phyloP scores from a whole-genome alignment of 306 rosid species.

The Inga leiocalycina region DNA sequence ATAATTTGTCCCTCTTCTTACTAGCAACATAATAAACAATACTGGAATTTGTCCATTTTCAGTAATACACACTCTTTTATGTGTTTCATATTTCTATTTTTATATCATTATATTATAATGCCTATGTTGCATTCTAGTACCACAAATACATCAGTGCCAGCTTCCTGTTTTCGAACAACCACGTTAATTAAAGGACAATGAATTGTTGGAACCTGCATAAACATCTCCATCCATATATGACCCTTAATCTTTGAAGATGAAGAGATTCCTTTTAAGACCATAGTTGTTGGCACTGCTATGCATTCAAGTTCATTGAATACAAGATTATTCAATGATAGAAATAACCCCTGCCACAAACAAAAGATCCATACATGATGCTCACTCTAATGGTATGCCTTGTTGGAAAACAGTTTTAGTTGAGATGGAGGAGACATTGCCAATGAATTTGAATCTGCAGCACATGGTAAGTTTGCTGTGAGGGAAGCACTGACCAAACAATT shows the following conservation, averaged over 20 bases:
- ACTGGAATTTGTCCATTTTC: not conserved
- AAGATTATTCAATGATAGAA: not conserved
- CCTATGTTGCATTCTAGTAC: not conserved
- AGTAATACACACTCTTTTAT: not conserved
- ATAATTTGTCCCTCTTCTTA: not conserved
- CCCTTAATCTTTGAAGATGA: not conserved
- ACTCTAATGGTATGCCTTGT: not conserved
- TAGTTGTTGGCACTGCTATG: not conserved
- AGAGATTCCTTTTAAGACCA: not conserved
- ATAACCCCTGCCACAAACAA: not conserved
- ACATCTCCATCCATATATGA: not conserved
- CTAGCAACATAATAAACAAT: not conserved
- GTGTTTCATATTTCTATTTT: not conserved
- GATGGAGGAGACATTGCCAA: slow-evolving; percentile 12
- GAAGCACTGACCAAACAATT: not conserved
- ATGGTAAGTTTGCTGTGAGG: slow-evolving; percentile 3
- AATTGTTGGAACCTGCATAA: not conserved
- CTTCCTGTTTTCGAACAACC: not conserved
- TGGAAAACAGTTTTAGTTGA: not conserved
- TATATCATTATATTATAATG: not conserved
- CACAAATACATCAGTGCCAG: not conserved
- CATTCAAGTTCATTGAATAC: not conserved
- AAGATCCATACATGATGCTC: not conserved
- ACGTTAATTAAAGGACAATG: not conserved
- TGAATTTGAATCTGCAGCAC: not conserved